Percentiles rank a stretch among this genome's conserved stretches.
Evolutionary conservation across 2,329 filamentous ascomycete species (phyloP).

Genomic region (Alternaria triticimaculans): DNA sequence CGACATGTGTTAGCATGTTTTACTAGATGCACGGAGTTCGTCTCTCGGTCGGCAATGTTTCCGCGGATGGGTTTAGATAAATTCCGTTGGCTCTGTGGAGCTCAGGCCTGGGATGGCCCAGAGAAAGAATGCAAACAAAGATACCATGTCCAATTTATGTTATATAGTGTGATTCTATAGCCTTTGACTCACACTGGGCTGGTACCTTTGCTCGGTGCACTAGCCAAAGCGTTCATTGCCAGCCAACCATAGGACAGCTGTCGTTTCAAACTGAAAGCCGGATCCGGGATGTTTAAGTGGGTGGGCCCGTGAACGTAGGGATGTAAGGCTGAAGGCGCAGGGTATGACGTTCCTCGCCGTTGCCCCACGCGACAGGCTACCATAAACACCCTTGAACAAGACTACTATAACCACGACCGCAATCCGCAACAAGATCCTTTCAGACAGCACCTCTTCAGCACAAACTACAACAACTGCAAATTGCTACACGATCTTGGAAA

Average conservation of each 20-base stretch:
- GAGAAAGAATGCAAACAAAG: constrained; percentile 8
- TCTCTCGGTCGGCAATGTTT: constrained; percentile 6
- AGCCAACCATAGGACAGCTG: constrained; percentile 1
- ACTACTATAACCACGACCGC: constrained; percentile 9
- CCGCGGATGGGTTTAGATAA: constrained; percentile 7
- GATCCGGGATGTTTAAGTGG: background rate
- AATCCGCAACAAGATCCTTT: background rate
- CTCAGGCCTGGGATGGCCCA: background rate
- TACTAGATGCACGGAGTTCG: constrained; percentile 10
- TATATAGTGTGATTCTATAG: background rate
- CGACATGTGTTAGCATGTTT: constrained; percentile 15
- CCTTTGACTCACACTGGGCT: constrained; percentile 8
- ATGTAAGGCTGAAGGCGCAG: constrained; percentile 1
- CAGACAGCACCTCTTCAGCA: background rate
- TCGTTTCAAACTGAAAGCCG: background rate
- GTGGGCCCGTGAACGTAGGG: background rate
- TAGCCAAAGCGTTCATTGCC: background rate
- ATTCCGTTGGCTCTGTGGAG: constrained; percentile 1
- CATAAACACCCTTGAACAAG: constrained; percentile 13
- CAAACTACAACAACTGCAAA: background rate
- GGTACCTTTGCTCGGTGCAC: background rate
- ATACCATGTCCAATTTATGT: constrained; percentile 3
- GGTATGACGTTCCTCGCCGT: constrained; percentile 20
- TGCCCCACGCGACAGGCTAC: constrained; percentile 17
- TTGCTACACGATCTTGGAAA: background rate